Evolutionary conservation across 148 eudicot genomes (phyloP), one percentile per base, ranked within the genome.

Genomic region (Euryodendron excelsum): DNA sequence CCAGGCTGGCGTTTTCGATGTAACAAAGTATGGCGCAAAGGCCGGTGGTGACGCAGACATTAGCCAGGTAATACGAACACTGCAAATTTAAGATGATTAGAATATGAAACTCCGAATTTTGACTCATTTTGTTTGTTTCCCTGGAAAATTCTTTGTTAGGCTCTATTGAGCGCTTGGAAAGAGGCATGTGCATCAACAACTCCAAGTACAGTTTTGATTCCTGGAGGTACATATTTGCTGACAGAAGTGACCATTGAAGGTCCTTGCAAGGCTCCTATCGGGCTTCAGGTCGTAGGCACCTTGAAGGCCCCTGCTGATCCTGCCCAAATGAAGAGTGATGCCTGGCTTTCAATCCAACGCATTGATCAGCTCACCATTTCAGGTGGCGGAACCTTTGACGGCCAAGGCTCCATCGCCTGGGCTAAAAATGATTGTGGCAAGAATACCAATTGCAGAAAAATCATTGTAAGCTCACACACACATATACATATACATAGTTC

Each of bases 401-500:
- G 94, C 34, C 86, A 86, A 64, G 93, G 93, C 12, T 53, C 66
- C 15, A n/a, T 13, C 1, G 86, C 91, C 0, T 92, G 96, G 98
- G 71, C 64, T 11, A 0, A 21, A 39, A 85, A 86, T 39, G 73
- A 87, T 15, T 86, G 89, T 33, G 23, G 67, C 47, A 68, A 77
- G 52, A 85, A 80, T 3, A 20, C 56, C 23, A 80, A 79, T 0
- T 90, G 91, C 61, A 10, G 13, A 62, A 30, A 5, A 20, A 84
- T 88, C 44, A 82, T 77, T n/a, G 98, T 93, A 88, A 79, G 87
- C 15, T 23, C 8, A 8, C 2, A 45, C 4, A 18, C 14, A 60
- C 5, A 2, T 18, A 56, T 1, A 30, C 11, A 4, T 3, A 56
- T 0, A 6, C 5, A 9, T 25, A 1, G 4, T 30, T 31, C 44